A percentile compares a stretch with the other conserved stretches of the same genome.
Evolutionary conservation across 345 rosid species (phyloP).

Genomic region (Euphorbia lathyris): DNA sequence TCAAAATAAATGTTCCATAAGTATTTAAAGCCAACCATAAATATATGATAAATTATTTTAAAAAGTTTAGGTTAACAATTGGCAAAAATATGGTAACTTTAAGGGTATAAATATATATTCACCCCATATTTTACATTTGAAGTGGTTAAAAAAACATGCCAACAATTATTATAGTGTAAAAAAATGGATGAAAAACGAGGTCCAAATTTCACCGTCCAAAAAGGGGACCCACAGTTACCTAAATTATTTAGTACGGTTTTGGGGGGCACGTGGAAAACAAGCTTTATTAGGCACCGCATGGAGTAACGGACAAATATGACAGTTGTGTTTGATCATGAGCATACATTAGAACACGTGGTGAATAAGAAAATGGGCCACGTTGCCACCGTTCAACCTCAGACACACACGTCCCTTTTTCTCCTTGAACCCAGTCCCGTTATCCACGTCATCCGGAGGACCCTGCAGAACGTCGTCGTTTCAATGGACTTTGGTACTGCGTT

Average conservation of each 20-base stretch:
- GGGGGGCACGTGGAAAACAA: conserved; percentile 36
- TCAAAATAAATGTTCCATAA: too few species aligned
- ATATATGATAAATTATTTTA: too few species aligned
- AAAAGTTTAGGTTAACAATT: too few species aligned
- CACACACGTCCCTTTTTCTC: conserved; percentile 10
- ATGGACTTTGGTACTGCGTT: too few species aligned
- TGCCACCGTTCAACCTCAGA: conserved; percentile 20
- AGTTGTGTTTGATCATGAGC: conserved; percentile 22
- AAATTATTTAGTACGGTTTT: conserved; percentile 3
- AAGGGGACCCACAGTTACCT: background rate
- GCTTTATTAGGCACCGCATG: conserved; percentile 16
- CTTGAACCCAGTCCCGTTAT: conserved; percentile 2
- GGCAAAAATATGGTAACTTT: too few species aligned
- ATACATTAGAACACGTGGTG: conserved; percentile 14
- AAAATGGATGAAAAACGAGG: background rate
- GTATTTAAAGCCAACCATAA: too few species aligned
- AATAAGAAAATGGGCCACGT: conserved; percentile 15
- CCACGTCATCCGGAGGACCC: conserved; percentile 24
- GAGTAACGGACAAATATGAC: conserved; percentile 27
- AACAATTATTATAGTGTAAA: background rate
- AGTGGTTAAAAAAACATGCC: background rate
- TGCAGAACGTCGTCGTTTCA: background rate
- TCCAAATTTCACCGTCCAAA: conserved; percentile 12
- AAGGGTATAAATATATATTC: too few species aligned
- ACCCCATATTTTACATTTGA: background rate